phyloP scores from a whole-genome alignment of 257 asterid species.

The Phtheirospermum japonicum region DNA sequence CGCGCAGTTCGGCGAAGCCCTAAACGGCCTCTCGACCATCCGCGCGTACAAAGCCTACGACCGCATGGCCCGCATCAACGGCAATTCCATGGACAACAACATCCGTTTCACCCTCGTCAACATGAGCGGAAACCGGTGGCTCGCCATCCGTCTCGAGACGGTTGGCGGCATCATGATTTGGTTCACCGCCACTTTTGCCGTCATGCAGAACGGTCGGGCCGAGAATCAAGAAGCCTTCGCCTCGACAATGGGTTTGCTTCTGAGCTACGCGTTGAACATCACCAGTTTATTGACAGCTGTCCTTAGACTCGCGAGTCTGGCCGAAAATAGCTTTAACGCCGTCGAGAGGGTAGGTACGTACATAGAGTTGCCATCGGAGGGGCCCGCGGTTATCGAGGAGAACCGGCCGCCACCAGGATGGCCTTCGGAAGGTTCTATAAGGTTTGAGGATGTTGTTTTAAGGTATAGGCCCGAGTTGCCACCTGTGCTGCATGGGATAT shows the following conservation, averaged over 20 bases:
- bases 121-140: conserved; percentile 98
- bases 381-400: conserved; percentile 55
- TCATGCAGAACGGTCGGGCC: conserved; percentile 84
- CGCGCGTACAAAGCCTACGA: conserved; percentile 98
- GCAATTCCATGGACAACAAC: conserved; percentile 88
- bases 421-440: conserved; percentile 87
- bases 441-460: conserved; percentile 72
- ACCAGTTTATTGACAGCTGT: conserved; percentile 79
- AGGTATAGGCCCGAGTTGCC: conserved; percentile 97
- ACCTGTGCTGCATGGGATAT: conserved; percentile 86
- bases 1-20: conserved; percentile 97
- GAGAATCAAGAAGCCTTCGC: conserved; percentile 86
- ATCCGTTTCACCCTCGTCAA: conserved; percentile 79
- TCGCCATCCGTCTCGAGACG: conserved; percentile 83
- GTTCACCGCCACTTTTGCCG: conserved; percentile 97
- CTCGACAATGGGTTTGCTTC: conserved; percentile 96
- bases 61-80: conserved; percentile 83
- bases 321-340: conserved; percentile 90
- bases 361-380: conserved; percentile 85
- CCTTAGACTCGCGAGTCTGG: conserved; percentile 84
- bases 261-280: conserved; percentile 82
- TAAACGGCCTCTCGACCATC: conserved; percentile 80
- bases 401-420: conserved; percentile 96
- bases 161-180: conserved; percentile 96
- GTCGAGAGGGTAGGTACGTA: conserved; percentile 94